Conservation (phyloP, 2,329 filamentous ascomycete species). For the Colletotrichum abscissum region DNA sequence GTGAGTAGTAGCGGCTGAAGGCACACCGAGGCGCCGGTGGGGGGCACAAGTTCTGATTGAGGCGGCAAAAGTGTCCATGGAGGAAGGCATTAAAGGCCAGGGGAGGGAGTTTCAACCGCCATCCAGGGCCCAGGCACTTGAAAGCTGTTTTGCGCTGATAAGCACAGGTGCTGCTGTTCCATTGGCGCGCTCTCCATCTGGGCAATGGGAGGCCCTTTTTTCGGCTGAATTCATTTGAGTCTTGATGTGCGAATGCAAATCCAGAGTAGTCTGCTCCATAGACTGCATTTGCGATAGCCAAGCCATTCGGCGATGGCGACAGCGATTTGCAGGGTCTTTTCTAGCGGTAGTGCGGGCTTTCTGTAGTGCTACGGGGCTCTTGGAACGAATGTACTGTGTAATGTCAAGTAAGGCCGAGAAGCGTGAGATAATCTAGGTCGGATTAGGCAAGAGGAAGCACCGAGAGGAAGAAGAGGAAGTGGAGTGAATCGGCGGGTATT, state of each 20-base stretch:
- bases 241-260: too few relatives aligned
- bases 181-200: not conserved
- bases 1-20: conserved; percentile 9
- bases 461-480: not conserved
- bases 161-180: not conserved
- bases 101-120: not conserved
- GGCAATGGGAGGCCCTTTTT: not conserved
- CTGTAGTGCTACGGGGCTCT: not conserved
- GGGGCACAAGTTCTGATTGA: conserved; percentile 14
- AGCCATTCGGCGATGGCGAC: conserved; percentile 14
- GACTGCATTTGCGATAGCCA: not conserved
- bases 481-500: conserved; percentile 18
- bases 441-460: conserved; percentile 27
- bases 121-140: not conserved
- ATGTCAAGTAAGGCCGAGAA: conserved; percentile 1
- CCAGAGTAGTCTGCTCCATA: too few relatives aligned
- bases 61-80: conserved; percentile 13
- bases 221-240: too few relatives aligned
- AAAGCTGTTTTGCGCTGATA: not conserved
- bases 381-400: conserved; percentile 3
- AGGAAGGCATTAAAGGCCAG: not conserved
- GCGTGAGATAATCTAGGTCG: conserved; percentile 24
- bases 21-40: conserved; percentile 10
- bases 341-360: not conserved
- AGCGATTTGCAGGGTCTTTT: conserved; percentile 2